These are phyloP conservation scores for Eimeria falciformis DNA, from an alignment of 169 alveolate species.

Conservation along the genomic window DNA sequence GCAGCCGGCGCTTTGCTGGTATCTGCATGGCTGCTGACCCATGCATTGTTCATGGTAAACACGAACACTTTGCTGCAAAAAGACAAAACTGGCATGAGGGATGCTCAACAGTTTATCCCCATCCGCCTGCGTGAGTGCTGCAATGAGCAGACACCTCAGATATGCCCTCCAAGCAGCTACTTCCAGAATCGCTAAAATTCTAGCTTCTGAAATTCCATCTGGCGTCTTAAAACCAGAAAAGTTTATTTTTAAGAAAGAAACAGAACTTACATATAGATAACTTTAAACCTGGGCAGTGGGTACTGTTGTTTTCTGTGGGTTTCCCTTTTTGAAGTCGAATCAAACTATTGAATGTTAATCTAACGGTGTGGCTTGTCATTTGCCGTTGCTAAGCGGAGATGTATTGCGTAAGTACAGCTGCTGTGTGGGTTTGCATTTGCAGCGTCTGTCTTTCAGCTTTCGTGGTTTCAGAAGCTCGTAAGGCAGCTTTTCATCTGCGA, in stretches of 20 bases:
- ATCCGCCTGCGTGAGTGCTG: slow-evolving; percentile 48
- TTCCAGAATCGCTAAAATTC: too few species aligned
- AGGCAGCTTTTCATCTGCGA: slow-evolving; percentile 7
- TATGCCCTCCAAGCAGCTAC: too few species aligned
- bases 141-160: too few species aligned
- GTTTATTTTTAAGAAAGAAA: too few species aligned
- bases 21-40: slow-evolving; percentile 26
- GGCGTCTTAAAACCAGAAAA: too few species aligned
- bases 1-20: slow-evolving; percentile 38
- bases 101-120: slow-evolving; percentile 16
- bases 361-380: too few species aligned
- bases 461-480: slow-evolving; percentile 53
- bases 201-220: too few species aligned
- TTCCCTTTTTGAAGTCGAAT: too few species aligned
- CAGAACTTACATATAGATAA: too few species aligned
- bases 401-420: neutral
- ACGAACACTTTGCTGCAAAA: neutral
- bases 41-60: slow-evolving; percentile 24
- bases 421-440: neutral
- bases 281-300: too few species aligned
- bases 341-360: too few species aligned
- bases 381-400: neutral
- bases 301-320: too few species aligned
- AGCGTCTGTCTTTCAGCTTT: slow-evolving; percentile 48
- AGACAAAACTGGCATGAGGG: neutral